Conservation (phyloP, 352 stramenopile species). For the Pythium coloratum region DNA sequence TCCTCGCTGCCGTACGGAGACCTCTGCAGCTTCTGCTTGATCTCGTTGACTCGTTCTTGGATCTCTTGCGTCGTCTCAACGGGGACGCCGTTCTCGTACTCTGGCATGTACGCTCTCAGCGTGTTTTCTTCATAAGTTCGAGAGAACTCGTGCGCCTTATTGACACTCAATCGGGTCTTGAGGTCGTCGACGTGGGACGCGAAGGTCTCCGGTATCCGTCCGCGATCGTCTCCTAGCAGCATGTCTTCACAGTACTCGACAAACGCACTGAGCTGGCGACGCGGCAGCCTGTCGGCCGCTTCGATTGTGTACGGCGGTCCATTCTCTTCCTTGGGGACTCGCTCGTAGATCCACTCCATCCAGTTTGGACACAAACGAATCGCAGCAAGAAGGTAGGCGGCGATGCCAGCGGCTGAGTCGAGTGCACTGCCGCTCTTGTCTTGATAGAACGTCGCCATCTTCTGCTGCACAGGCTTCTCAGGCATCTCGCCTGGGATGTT, state of each 20-base stretch:
- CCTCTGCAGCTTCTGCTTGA: slow-evolving; percentile 30
- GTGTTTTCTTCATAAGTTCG: slow-evolving; percentile 30
- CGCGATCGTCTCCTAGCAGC: slow-evolving; percentile 38
- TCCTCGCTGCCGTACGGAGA: slow-evolving; percentile 12
- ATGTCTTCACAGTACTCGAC: slow-evolving; percentile 48
- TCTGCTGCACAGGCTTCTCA: slow-evolving; percentile 38
- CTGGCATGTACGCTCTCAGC: slow-evolving; percentile 49
- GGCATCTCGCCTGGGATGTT: slow-evolving; percentile 43
- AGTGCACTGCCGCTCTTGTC: slow-evolving; percentile 36
- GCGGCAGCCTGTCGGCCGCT: slow-evolving; percentile 30
- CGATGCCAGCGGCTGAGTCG: slow-evolving; percentile 52
- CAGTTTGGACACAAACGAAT: slow-evolving; percentile 76
- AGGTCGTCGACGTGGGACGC: slow-evolving; percentile 49
- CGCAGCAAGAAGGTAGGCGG: slow-evolving; percentile 60
- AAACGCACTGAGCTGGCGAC: slow-evolving; percentile 51
- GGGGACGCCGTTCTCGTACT: slow-evolving; percentile 54
- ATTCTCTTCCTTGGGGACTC: slow-evolving; percentile 21
- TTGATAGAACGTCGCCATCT: slow-evolving; percentile 3
- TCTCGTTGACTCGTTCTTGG: slow-evolving; percentile 39
- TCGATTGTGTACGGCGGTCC: slow-evolving; percentile 22
- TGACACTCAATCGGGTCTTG: slow-evolving; percentile 24
- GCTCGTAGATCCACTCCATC: slow-evolving; percentile 81
- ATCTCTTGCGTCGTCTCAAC: slow-evolving; percentile 55
- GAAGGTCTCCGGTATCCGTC: slow-evolving; percentile 41
- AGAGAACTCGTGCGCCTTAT: slow-evolving; percentile 19